A percentile compares a stretch with the other conserved stretches of the same genome.
Conservation (phyloP, 345 rosid species). For the Gossypium sturtianum region DNA sequence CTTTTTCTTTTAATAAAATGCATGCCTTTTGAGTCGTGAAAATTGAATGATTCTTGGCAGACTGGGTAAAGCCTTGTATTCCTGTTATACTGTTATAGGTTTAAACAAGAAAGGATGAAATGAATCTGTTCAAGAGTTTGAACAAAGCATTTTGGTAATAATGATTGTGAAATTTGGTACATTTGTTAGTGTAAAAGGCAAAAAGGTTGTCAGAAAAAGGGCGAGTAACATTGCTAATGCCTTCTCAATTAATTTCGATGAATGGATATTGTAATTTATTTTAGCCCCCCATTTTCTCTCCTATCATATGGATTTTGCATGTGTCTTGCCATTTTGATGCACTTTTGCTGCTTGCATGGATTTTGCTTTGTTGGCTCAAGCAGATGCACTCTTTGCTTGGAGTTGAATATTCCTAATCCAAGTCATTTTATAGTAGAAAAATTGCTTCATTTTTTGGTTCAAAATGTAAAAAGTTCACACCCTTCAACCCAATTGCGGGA, state of each 20-base stretch:
- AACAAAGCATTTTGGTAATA: neutral
- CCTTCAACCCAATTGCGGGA: neutral
- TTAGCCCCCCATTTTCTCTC: neutral
- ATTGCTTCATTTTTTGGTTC: neutral
- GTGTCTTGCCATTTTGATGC: neutral
- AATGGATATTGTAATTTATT: neutral
- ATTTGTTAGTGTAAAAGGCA: neutral
- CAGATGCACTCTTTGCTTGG: neutral
- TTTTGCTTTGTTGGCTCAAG: neutral
- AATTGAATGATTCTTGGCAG: neutral
- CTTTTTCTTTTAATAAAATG: slow-evolving; percentile 40
- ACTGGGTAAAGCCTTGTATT: neutral
- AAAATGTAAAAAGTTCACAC: neutral
- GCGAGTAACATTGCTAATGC: neutral
- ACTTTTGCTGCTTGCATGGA: neutral
- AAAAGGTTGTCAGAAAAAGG: neutral
- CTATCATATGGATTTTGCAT: neutral
- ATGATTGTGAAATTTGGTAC: neutral
- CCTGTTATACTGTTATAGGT: neutral
- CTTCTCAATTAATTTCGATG: neutral
- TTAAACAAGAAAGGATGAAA: neutral
- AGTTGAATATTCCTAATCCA: neutral
- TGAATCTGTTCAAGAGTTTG: neutral
- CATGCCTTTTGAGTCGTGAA: slow-evolving; percentile 24
- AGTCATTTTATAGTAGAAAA: neutral